Evolutionary conservation across 169 alveolate species (phyloP), one percentile per base, ranked within the genome.

Genomic region (Babesia caballi): DNA sequence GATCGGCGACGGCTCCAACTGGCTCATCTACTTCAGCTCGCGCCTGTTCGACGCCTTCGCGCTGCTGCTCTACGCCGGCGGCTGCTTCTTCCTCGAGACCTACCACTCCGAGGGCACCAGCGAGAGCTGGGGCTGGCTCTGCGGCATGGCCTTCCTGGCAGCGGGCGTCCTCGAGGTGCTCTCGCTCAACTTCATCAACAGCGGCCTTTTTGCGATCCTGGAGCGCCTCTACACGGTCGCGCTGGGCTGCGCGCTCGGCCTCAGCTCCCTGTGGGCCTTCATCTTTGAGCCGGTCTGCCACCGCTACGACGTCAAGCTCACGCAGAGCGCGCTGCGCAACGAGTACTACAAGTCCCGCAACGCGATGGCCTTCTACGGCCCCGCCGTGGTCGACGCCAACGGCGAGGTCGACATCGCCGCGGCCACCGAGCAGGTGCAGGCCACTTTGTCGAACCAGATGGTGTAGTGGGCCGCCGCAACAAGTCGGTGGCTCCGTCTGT

Each of bases 321-420:
- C 96, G 12, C 97, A 94, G 83, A 90, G 96, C 47, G 97, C 96
- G 0, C 89, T 94, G 85, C 75, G 97, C 21, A 93, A 93, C 78
- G 97, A 94, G 52, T 94, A 92, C 70, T 94, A 93, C 77, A 94
- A 94, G 77, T 91, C 96, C 7, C 85, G 96, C 57, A 94, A 94
- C 65, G 97, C 97, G 32, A 91, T 94, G 95, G 97, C 97, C 19
- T 94, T 94, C 83, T 94, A 93, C 66, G 97, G 97, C 7, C 97
- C 97, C 3, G 96, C 97, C 17, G 96, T 94, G 12, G 92, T 93
- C 28, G 93, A 92, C 32, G 95, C 93, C n/a, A 89, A 92, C 47
- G 96, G 96, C 3, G 94, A 92, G 40, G 83, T 92, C n/a, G 95
- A 92, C 59, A 82, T 92, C 41, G 87, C 89, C 28, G 87, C 87